Evolutionary conservation across 2,329 filamentous ascomycete species (phyloP), one percentile per base, ranked within the genome.

Genomic region (Aureobasidium sp.): DNA sequence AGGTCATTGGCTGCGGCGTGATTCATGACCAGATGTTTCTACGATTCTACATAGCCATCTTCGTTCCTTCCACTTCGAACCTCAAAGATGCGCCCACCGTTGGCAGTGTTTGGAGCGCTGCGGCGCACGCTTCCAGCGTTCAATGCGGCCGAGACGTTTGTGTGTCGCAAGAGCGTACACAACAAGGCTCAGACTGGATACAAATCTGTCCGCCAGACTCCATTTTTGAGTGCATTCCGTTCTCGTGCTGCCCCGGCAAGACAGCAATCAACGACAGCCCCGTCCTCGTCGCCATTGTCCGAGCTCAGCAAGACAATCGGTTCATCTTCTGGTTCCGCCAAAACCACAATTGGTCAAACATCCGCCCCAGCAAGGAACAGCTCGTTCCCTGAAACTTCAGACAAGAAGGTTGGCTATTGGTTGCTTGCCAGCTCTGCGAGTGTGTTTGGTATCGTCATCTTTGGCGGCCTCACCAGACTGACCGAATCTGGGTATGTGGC

Each of bases 361-460:
- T 60, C 45, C 2, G 20, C 44, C 64, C 63, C 44, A 9, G 57
- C 42, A 17, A 64, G 56, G 27, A 57, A 61, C 14, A 58, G 56
- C 20, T 51, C 48, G 14, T 84, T 82, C 68, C 82, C 83, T 20
- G 75, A 89, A 68, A 84, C 83, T 11, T 91, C 84, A 67, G 84
- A 87, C 63, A 94, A 89, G 75, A 78, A 80, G 11, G 92, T 96
- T 48, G 94, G 87, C 64, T 93, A 93, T 78, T 99, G 92, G 92
- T 83, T 99, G 49, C 78, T 99, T 62, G 93, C 86, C 51, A 97
- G 92, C 68, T 92, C 94, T 0, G 89, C 85, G 47, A 95, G 91
- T 73, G 94, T 97, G 58, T 99, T 97, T 76, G 94, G 94, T 64
- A 96, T 99, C 70, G 92, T 99, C 57, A 85, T 99, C 48, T 96